Percentiles rank a stretch among this genome's conserved stretches.
Conservation (phyloP, 768 basidiomycete genomes). For the Amanita polypyramis region DNA sequence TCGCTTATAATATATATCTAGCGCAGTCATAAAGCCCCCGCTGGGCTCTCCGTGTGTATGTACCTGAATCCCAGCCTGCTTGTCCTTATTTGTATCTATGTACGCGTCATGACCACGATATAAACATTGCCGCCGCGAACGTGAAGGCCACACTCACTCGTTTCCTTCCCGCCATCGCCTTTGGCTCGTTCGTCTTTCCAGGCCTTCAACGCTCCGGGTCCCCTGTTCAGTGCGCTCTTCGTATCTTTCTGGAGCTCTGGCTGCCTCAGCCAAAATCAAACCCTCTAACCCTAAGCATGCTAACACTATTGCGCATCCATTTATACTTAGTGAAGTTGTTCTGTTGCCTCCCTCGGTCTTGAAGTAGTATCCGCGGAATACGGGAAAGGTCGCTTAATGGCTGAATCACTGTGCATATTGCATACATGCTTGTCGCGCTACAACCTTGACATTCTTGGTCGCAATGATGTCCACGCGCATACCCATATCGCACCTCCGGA, state of each 20-base stretch:
- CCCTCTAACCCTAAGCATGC: conserved; percentile 51
- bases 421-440: not conserved
- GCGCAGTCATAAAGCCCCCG: no score
- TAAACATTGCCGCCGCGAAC: not conserved
- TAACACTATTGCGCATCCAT: conserved; percentile 22
- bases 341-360: conserved; percentile 12
- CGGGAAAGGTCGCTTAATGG: not conserved
- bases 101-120: conserved; percentile 18
- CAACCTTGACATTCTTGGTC: conserved; percentile 14
- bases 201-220: conserved; percentile 40
- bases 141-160: conserved; percentile 13
- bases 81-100: conserved; percentile 13
- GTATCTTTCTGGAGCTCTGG: conserved; percentile 18
- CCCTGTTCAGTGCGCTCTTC: conserved; percentile 19
- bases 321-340: conserved; percentile 19
- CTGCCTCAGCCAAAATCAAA: conserved; percentile 43
- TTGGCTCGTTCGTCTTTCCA: conserved; percentile 17
- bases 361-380: conserved; percentile 11
- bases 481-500: conserved; percentile 42
- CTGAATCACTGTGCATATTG: conserved; percentile 1
- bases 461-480: conserved; percentile 27
- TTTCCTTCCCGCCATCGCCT: no score
- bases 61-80: no score
- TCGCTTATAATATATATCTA: no score
- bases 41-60: no score